Percentiles rank a stretch among this genome's conserved stretches.
These are phyloP conservation scores for Suhomyces emberorum DNA, from an alignment of 805 yeast species.

Conservation along the genomic window DNA sequence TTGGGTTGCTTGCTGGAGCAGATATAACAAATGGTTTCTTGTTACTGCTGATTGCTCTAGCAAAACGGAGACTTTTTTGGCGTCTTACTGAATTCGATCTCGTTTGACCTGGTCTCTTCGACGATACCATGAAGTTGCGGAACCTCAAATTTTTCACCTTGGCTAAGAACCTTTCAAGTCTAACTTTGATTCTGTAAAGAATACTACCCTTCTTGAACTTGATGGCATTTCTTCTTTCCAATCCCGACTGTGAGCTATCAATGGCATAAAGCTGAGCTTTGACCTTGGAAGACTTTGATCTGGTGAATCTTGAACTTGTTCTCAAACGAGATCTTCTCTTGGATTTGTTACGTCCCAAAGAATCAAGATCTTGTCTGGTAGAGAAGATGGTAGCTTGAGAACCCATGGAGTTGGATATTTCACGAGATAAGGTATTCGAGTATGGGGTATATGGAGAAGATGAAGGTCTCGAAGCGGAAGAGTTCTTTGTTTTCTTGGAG, in stretches of 20 bases:
- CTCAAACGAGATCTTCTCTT: background rate
- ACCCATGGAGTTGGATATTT: constrained; percentile 37
- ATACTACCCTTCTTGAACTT: constrained; percentile 30
- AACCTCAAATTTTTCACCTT: constrained; percentile 18
- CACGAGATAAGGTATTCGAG: constrained; percentile 13
- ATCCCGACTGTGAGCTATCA: constrained; percentile 3
- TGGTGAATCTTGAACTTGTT: background rate
- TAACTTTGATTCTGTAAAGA: constrained; percentile 28
- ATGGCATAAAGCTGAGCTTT: constrained; percentile 1
- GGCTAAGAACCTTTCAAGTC: constrained; percentile 22
- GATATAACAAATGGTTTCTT: constrained; percentile 15
- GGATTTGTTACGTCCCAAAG: background rate
- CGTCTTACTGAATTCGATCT: constrained; percentile 10
- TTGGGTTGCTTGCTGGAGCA: constrained; percentile 32
- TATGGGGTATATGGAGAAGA: constrained; percentile 2
- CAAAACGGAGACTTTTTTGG: constrained; percentile 1
- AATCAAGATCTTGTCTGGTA: constrained; percentile 25
- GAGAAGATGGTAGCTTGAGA: constrained; percentile 45
- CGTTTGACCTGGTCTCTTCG: constrained; percentile 11
- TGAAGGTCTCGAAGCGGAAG: constrained; percentile 7
- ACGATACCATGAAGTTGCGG: constrained; percentile 23
- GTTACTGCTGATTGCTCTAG: background rate
- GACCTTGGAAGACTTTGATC: constrained; percentile 3
- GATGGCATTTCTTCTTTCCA: constrained; percentile 33
- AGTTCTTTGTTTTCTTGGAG: constrained; percentile 2